phyloP scores from a whole-genome alignment of 768 basidiomycete species.

The Agrocybe pediades region DNA sequence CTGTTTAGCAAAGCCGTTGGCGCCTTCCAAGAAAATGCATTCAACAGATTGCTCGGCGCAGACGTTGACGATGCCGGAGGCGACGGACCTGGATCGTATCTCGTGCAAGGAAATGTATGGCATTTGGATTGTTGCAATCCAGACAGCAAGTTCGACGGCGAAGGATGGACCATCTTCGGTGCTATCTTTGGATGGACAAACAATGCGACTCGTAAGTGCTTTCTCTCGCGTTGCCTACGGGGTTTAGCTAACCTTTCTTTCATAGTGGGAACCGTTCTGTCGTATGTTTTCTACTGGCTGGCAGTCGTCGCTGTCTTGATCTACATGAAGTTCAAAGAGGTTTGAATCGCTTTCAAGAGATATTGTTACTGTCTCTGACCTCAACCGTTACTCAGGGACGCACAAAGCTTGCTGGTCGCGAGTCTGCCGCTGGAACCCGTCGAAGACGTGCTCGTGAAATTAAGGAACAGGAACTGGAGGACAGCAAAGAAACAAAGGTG shows the following conservation, averaged over 20 bases:
- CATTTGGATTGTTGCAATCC: constrained; percentile 83
- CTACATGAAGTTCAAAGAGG: constrained; percentile 67
- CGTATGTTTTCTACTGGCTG: constrained; percentile 93
- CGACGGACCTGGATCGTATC: constrained; percentile 83
- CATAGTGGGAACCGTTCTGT: constrained; percentile 74
- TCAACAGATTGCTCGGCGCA: constrained; percentile 67
- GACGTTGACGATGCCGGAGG: constrained; percentile 70
- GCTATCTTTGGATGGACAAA: constrained; percentile 91
- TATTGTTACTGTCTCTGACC: background rate
- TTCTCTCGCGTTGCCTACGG: background rate
- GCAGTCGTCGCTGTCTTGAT: constrained; percentile 70
- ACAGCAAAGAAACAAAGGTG: background rate
- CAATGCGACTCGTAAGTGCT: constrained; percentile 62
- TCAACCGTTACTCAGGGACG: constrained; percentile 48
- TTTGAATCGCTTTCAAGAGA: constrained; percentile 15
- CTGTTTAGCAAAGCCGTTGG: constrained; percentile 83
- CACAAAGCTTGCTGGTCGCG: constrained; percentile 57
- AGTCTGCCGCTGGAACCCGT: constrained; percentile 46
- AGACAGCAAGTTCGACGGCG: constrained; percentile 45
- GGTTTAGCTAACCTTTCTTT: background rate
- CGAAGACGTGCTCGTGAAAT: constrained; percentile 12
- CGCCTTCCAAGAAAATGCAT: constrained; percentile 70
- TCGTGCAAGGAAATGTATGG: constrained; percentile 85
- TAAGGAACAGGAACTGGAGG: constrained; percentile 10
- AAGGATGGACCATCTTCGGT: constrained; percentile 82